A percentile compares a stretch with the other conserved stretches of the same genome.
phyloP scores from a whole-genome alignment of 2,329 filamentous ascomycete genomes.

The Colletotrichum euphorbiae region DNA sequence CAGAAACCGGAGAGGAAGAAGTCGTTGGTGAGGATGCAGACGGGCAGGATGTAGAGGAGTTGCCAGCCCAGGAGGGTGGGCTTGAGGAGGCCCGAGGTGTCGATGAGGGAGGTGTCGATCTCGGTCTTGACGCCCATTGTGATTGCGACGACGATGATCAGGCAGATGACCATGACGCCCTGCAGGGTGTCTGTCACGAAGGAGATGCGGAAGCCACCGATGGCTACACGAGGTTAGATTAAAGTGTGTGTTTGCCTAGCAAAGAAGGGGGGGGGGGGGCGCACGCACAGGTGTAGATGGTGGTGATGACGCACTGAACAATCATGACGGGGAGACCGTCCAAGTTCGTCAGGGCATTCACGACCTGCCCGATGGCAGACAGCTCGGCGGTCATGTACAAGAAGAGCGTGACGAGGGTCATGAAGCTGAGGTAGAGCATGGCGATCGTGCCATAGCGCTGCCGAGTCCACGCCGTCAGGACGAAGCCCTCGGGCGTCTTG shows the following conservation, averaged over 20 bases:
- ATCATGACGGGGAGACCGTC: conserved; percentile 81
- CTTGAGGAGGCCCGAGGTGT: conserved; percentile 75
- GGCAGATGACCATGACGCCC: conserved; percentile 79
- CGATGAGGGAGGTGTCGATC: conserved; percentile 76
- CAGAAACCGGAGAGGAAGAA: conserved; percentile 89
- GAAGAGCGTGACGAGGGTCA: conserved; percentile 85
- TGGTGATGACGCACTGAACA: conserved; percentile 81
- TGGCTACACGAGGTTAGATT: conserved; percentile 60
- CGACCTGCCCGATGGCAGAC: conserved; percentile 83
- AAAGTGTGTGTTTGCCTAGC: no score
- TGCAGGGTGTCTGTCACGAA: conserved; percentile 88
- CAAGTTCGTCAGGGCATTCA: conserved; percentile 79
- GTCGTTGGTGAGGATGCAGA: conserved; percentile 85
- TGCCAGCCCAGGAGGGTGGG: conserved; percentile 83
- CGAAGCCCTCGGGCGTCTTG: conserved; percentile 86
- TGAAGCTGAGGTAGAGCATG: conserved; percentile 79
- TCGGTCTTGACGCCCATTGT: conserved; percentile 81
- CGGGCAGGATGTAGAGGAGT: conserved; percentile 84
- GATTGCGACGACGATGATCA: conserved; percentile 81
- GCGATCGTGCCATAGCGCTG: conserved; percentile 79
- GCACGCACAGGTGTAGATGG: conserved; percentile 80
- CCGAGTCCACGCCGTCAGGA: conserved; percentile 85
- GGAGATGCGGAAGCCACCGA: conserved; percentile 86
- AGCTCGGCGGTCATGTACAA: conserved; percentile 89
- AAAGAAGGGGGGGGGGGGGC: neutral